Base-by-base conservation (phyloP, 495 filamentous ascomycete genomes). In the Penicillium taxi region DNA sequence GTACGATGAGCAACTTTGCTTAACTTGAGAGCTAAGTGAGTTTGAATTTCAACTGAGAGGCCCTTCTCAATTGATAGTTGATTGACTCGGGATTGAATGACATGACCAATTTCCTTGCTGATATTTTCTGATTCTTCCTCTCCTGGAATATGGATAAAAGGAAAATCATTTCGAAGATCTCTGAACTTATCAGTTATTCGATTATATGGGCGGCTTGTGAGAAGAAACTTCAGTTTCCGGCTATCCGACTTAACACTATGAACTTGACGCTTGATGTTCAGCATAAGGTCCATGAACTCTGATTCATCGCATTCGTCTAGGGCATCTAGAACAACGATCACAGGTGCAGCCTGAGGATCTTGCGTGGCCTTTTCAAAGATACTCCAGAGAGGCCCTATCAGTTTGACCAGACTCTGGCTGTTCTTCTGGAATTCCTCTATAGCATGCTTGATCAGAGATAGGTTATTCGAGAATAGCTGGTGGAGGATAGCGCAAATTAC, bases 251-350 rank as follows among this genome's bases (percentile, higher is more conserved):
- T 14, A 16, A 6, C 1, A 15, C 16, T 9, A n/a, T 14, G n/a
- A n/a, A n/a, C n/a, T n/a, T n/a, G n/a, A 35, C 19, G 24, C 17
- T 37, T 31, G 26, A 35, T 31, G 5, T 28, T 43, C 11, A 16
- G n/a, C 9, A 64, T 42, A 2, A 58, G 46, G n/a, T 28, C 23
- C n/a, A 32, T 19, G 18, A 20, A 32, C 18, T 47, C 47, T 9
- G 14, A 32, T 15, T 39, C 31, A 1, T 8, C 38, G 33, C 63
- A 70, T 46, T 70, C 65, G 30, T 70, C 66, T 6, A 70, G 39
- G 13, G 49, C 66, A 37, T 70, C 66, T 1, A 69, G 37, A 21
- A 70, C 42, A 41, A 59, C 57, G 17, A 61, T 49, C 3, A 59
- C 32, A 21, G 51, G 40, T 4, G 41, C 51, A 9, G 49, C 45